Percentiles rank a stretch among this genome's conserved stretches.
Evolutionary conservation across 2,329 filamentous ascomycete species (phyloP).

Genomic region (Chalaropsis thielavioides): DNA sequence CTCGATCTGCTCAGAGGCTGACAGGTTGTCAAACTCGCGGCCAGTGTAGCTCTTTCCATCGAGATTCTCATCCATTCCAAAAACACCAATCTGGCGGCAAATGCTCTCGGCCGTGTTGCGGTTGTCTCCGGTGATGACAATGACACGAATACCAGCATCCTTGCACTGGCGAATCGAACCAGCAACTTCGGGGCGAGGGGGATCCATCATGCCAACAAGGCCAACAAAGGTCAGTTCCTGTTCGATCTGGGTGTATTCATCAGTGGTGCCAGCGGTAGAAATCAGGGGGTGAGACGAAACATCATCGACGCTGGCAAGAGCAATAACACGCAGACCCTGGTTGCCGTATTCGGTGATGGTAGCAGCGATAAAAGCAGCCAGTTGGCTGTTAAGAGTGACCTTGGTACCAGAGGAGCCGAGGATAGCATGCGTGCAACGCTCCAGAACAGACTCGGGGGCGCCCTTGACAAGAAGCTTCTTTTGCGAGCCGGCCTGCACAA

Average conservation of each 20-base stretch:
- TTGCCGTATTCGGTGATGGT: slow-evolving; percentile 87
- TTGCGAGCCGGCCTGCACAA: slow-evolving; percentile 54
- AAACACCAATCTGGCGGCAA: slow-evolving; percentile 92
- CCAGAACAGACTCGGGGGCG: slow-evolving; percentile 84
- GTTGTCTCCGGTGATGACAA: slow-evolving; percentile 97
- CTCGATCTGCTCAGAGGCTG: slow-evolving; percentile 61
- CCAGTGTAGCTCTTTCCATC: slow-evolving; percentile 89
- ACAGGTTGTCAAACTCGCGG: slow-evolving; percentile 80
- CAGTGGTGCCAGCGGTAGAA: slow-evolving; percentile 61
- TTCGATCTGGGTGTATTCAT: slow-evolving; percentile 76
- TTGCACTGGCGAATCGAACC: slow-evolving; percentile 77
- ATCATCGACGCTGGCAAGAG: slow-evolving; percentile 71
- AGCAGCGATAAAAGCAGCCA: slow-evolving; percentile 54
- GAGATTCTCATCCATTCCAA: slow-evolving; percentile 66
- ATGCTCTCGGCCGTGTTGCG: slow-evolving; percentile 95
- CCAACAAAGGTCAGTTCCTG: slow-evolving; percentile 90
- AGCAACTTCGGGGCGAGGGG: slow-evolving; percentile 81
- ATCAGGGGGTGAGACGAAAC: slow-evolving; percentile 56
- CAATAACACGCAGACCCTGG: slow-evolving; percentile 84
- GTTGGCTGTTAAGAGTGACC: slow-evolving; percentile 54
- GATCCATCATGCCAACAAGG: slow-evolving; percentile 91
- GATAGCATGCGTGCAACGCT: slow-evolving; percentile 73
- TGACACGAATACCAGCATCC: slow-evolving; percentile 85
- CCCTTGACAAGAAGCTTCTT: slow-evolving; percentile 90
- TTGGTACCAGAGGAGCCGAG: slow-evolving; percentile 66